phyloP scores from a whole-genome alignment of 805 yeast species.

The Tanozyma kutaoensis region DNA sequence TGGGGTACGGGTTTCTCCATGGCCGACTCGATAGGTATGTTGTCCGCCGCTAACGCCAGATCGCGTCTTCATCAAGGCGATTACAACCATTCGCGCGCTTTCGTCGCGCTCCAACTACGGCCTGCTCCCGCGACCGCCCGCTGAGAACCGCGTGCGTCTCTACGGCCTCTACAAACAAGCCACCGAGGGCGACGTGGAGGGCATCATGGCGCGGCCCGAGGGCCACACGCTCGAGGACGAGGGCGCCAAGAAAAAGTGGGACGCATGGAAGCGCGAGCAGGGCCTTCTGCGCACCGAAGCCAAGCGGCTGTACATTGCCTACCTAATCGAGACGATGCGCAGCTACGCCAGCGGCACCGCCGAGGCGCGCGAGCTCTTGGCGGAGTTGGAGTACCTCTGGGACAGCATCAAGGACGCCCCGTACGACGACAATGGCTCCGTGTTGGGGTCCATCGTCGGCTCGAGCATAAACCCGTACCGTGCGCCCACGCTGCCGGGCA shows the following conservation, averaged over 20 bases:
- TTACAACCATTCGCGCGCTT: conserved; percentile 61
- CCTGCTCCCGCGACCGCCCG: conserved; percentile 64
- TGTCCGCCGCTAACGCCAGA: conserved; percentile 21
- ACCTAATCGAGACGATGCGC: conserved; percentile 60
- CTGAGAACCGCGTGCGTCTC: conserved; percentile 49
- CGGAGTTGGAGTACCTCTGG: conserved; percentile 64
- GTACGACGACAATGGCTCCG: no score
- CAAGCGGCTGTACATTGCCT: conserved; percentile 54
- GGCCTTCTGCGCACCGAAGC: conserved; percentile 63
- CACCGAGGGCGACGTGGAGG: conserved; percentile 73
- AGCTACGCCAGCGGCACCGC: conserved; percentile 53
- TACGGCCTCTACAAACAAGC: conserved; percentile 85
- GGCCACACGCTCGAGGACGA: conserved; percentile 51
- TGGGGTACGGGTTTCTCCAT: conserved; percentile 11
- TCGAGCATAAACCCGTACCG: no score
- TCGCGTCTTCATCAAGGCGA: conserved; percentile 72
- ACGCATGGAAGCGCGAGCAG: conserved; percentile 70
- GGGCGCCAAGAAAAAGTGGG: conserved; percentile 65
- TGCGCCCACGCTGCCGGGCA: no score
- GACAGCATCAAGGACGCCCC: conserved; percentile 54
- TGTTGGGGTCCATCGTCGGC: no score
- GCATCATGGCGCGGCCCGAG: conserved; percentile 51
- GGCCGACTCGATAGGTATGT: conserved; percentile 38
- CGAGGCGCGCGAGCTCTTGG: conserved; percentile 51
- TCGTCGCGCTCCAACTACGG: conserved; percentile 52